Evolutionary conservation across 306 rosid species (phyloP), one percentile per base, ranked within the genome.

Genomic region (Gastrolobium bilobum): DNA sequence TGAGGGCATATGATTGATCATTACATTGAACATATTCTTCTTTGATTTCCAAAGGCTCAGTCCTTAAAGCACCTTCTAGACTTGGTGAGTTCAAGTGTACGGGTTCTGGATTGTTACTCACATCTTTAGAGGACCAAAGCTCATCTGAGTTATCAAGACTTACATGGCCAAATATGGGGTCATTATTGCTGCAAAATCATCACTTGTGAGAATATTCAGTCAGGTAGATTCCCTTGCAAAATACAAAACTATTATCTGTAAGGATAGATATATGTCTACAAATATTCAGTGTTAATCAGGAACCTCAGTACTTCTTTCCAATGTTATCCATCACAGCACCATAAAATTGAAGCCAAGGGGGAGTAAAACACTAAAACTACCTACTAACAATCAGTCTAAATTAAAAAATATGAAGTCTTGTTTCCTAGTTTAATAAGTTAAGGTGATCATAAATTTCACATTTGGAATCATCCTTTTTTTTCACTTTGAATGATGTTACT

Each of bases 181-280:
- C 99, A 78, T 90, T 90, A 67, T 90, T 87, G 89, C 98, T 96
- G 94, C 87, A 93, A 87, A 89, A 90, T 81, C 87, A 88, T 85
- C 91, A 88, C 86, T 85, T 88, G 89, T 92, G 91, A 89, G 91
- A 84, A 85, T 86, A 87, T 68, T 80, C 79, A 85, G 86, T 88
- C 85, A 82, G 84, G 87, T 57, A 37, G 73, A 67, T 78, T 73
- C 85, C 61, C 60, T 48, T 60, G 83, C 42, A 67, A 73, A 56
- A 66, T 9, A 39, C 64, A 59, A 62, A 72, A 62, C 64, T 40
- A 43, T 60, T 33, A 57, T 44, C 47, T 51, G 20, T 66, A 63
- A 60, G 29, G 33, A 31, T 42, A 82, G 38, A 58, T 14, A 33
- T 11, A 20, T 42, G 47, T 56, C 73, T 39, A 52, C 6, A 43